These are phyloP conservation scores for Xylaria sp. DNA, from an alignment of 2,329 filamentous ascomycete species.

Conservation along the genomic window DNA sequence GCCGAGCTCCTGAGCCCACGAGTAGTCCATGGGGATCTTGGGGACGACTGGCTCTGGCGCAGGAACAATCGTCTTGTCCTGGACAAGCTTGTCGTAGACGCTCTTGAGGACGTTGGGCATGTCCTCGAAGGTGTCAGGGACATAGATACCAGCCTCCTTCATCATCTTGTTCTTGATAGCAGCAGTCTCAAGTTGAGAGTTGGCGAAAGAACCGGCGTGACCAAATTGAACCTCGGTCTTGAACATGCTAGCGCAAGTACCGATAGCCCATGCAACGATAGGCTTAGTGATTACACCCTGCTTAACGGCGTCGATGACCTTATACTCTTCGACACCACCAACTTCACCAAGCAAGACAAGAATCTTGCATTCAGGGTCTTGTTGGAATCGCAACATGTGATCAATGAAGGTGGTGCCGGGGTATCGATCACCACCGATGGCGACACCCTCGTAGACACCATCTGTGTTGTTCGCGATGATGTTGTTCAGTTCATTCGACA, in stretches of 20 bases:
- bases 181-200: slow-evolving; percentile 98
- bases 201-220: slow-evolving; percentile 97
- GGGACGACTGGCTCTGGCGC: slow-evolving; percentile 90
- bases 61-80: slow-evolving; percentile 85
- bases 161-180: slow-evolving; percentile 97
- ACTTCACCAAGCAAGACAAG: slow-evolving; percentile 96
- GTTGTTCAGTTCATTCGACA: slow-evolving; percentile 99
- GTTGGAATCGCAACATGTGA: slow-evolving; percentile 95
- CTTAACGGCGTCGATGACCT: slow-evolving; percentile 98
- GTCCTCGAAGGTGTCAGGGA: slow-evolving; percentile 97
- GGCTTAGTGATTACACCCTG: slow-evolving; percentile 95
- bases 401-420: slow-evolving; percentile 99
- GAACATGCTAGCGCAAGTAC: slow-evolving; percentile 99
- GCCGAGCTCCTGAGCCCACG: slow-evolving; percentile 98
- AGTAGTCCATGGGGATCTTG: slow-evolving; percentile 99
- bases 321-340: slow-evolving; percentile 99
- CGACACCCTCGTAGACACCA: slow-evolving; percentile 98
- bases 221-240: slow-evolving; percentile 99
- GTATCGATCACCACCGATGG: slow-evolving; percentile 99
- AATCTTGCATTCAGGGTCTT: slow-evolving; percentile 98
- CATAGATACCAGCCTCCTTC: slow-evolving; percentile 92
- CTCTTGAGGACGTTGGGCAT: slow-evolving; percentile 79
- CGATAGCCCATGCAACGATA: slow-evolving; percentile 98
- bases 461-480: slow-evolving; percentile 96
- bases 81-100: slow-evolving; percentile 90